A percentile compares a stretch with the other conserved stretches of the same genome.
Conservation (phyloP, 176 grass and related monocot species). For the Oryza rufipogon region DNA sequence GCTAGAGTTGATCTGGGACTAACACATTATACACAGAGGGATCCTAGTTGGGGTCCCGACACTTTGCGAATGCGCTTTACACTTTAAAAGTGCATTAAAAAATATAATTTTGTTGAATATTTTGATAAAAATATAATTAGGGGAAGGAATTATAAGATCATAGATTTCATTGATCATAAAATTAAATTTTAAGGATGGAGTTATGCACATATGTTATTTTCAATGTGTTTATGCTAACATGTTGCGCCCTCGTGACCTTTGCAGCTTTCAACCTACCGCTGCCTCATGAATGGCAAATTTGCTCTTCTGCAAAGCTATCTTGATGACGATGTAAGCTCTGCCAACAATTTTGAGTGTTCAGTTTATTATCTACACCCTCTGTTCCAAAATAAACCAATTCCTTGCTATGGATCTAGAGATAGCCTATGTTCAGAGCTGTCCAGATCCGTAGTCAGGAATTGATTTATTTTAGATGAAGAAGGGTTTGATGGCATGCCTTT, state of each 20-base stretch:
- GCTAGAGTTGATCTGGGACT: no score
- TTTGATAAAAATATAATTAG: neutral
- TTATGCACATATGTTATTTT: conserved; percentile 15
- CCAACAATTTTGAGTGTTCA: neutral
- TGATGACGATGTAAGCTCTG: conserved; percentile 74
- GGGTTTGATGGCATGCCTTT: conserved; percentile 19
- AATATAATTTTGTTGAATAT: neutral
- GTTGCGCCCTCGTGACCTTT: conserved; percentile 26
- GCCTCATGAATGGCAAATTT: conserved; percentile 72
- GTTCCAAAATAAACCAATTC: no score
- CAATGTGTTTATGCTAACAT: neutral
- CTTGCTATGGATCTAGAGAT: no score
- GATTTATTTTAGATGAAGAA: neutral
- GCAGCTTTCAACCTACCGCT: conserved; percentile 82
- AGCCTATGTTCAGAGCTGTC: no score
- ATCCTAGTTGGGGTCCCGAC: no score
- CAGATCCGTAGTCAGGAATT: no score
- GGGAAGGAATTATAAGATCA: neutral
- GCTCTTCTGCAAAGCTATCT: conserved; percentile 76
- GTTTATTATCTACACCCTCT: neutral
- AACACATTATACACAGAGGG: no score
- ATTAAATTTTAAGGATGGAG: neutral
- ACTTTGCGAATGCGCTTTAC: neutral
- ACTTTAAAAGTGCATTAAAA: neutral
- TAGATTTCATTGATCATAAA: neutral